Percentiles rank a stretch among this genome's conserved stretches.
These are phyloP conservation scores for Pittosporum tobira DNA, from an alignment of 129 eudicot genomes.

Conservation along the genomic window DNA sequence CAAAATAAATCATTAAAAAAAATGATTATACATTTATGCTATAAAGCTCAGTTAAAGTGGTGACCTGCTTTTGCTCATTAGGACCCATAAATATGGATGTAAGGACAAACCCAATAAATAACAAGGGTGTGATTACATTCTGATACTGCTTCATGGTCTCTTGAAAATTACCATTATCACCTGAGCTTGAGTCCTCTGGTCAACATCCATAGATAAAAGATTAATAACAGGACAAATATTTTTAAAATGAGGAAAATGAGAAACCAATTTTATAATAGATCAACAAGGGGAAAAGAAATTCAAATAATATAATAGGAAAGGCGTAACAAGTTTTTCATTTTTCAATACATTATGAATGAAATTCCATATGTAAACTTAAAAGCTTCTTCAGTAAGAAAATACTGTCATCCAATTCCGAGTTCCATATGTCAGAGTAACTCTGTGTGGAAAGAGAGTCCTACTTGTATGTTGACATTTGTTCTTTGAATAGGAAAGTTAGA, in stretches of 20 bases:
- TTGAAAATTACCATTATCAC: conserved; percentile 32
- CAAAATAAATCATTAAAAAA: background rate
- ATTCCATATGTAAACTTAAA: too few relatives aligned
- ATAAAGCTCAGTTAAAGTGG: background rate
- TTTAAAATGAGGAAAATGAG: background rate
- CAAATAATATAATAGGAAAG: background rate
- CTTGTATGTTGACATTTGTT: too few relatives aligned
- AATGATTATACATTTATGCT: background rate
- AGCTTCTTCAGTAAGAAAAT: too few relatives aligned
- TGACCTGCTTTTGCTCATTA: conserved; percentile 48
- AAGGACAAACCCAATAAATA: conserved; percentile 40
- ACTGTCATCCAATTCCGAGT: too few relatives aligned
- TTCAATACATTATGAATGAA: too few relatives aligned
- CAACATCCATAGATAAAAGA: conserved; percentile 8
- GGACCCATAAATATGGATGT: conserved; percentile 32
- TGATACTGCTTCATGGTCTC: conserved; percentile 33
- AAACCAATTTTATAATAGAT: background rate
- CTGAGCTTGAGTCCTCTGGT: conserved; percentile 43
- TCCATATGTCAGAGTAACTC: too few relatives aligned
- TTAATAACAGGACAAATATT: background rate
- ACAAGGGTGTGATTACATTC: conserved; percentile 25
- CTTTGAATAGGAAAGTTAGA: too few relatives aligned
- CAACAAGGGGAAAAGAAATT: background rate
- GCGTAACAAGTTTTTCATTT: too few relatives aligned
- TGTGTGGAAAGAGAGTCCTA: too few relatives aligned